Conservation (phyloP, 1,284 basidiomycete species). For the Pterula multifida region DNA sequence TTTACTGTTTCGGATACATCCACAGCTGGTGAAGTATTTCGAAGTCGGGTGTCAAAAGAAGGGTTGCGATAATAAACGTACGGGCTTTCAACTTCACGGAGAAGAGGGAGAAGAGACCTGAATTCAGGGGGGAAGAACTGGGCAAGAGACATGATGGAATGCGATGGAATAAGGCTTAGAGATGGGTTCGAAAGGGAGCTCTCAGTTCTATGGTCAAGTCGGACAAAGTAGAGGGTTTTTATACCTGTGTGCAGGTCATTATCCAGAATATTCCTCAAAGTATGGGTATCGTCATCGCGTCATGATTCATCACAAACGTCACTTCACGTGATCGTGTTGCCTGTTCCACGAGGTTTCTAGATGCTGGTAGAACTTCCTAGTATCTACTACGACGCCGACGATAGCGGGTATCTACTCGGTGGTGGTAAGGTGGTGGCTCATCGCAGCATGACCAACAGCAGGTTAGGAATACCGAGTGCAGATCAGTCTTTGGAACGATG, state of each 20-base stretch:
- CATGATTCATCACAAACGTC: too few relatives aligned
- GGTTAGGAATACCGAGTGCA: too few relatives aligned
- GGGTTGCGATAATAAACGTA: conserved; percentile 16
- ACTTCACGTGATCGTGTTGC: too few relatives aligned
- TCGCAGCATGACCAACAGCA: too few relatives aligned
- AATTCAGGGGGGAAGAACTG: conserved; percentile 16
- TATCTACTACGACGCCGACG: too few relatives aligned
- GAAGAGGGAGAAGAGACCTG: conserved; percentile 24
- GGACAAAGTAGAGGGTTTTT: neutral
- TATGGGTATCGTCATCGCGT: too few relatives aligned
- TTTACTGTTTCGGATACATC: conserved; percentile 13
- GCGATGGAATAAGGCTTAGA: neutral
- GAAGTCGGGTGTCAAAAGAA: conserved; percentile 13
- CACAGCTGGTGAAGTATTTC: conserved; percentile 4
- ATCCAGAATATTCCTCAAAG: neutral
- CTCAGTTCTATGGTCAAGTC: neutral
- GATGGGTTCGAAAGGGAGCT: neutral
- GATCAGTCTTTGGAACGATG: too few relatives aligned
- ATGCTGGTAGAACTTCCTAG: too few relatives aligned
- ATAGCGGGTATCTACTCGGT: too few relatives aligned
- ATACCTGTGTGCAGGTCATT: neutral
- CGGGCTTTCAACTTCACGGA: conserved; percentile 35
- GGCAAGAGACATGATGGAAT: conserved; percentile 13
- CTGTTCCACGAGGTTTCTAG: too few relatives aligned
- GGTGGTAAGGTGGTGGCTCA: too few relatives aligned